These are phyloP conservation scores for Pelargonium nanum DNA, from an alignment of 345 rosid species.

Conservation along the genomic window DNA sequence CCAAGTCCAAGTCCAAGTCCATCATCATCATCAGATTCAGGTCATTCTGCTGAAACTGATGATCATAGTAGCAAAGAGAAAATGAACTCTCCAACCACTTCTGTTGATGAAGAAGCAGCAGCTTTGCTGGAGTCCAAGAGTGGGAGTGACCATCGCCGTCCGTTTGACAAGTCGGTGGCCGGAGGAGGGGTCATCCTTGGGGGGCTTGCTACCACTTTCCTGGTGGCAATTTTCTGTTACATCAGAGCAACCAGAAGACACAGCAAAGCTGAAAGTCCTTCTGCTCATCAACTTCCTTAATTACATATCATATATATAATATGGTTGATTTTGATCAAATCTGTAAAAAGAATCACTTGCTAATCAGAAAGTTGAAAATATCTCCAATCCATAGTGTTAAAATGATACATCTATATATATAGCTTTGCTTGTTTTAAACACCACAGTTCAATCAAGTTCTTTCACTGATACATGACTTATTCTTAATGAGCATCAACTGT, in stretches of 20 bases:
- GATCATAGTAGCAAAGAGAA: too few relatives aligned
- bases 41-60: too few relatives aligned
- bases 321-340: background rate
- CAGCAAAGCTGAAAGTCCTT: slow-evolving; percentile 14
- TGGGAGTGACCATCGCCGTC: slow-evolving; percentile 31
- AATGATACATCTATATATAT: too few relatives aligned
- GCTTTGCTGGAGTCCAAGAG: slow-evolving; percentile 13
- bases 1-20: background rate
- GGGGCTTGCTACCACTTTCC: slow-evolving; percentile 56
- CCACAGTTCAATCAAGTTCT: too few relatives aligned
- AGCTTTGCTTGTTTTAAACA: background rate
- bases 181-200: slow-evolving; percentile 80
- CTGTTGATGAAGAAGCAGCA: slow-evolving; percentile 16
- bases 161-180: slow-evolving; percentile 54
- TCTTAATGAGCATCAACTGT: background rate
- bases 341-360: background rate
- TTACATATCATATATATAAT: background rate
- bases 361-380: background rate
- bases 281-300: background rate
- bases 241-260: slow-evolving; percentile 59
- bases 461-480: too few relatives aligned
- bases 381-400: too few relatives aligned
- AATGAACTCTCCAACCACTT: background rate
- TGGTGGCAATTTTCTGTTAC: slow-evolving; percentile 60
- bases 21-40: slow-evolving; percentile 13